Evolutionary conservation across 148 eudicot species (phyloP), one percentile per base, ranked within the genome.

Genomic region (Diospyros kaki): DNA sequence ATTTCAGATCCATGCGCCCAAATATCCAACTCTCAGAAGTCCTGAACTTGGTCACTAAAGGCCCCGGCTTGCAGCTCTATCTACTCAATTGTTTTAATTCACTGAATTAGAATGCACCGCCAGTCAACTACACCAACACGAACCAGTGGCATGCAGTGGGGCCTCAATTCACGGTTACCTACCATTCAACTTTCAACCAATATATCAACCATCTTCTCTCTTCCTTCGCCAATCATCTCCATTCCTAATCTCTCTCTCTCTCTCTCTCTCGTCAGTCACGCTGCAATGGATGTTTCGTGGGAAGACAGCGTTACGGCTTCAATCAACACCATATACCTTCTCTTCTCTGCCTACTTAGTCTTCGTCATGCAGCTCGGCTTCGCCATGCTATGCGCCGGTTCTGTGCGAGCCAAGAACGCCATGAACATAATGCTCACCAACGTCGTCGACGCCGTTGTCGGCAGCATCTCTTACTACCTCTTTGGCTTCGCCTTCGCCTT

Each of bases 371-470:
- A 91, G 76, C 88, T 91, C 17, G 93, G 96, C 6, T 89, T 91
- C 67, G 96, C 96, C 63, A 89, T 91, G 96, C 85, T 91, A 1
- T 91, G 96, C 68, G 96, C 96, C 2, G 94, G 94, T 80, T 89
- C 91, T 0, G 94, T 90, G 58, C 85, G 91, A 51, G 96, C 96
- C 78, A 91, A 91, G 82, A 91, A 91, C 54, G 93, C 96, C 72
- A 77, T 84, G 87, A 91, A 91, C 83, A 91, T 89, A 12, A 81
- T 91, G 89, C 89, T 91, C 63, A 89, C 96, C 15, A 91, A 91
- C 51, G 93, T 91, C 1, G 93, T 91, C 3, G 93, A 91, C 64
- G 96, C 96, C 9, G 93, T 84, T 1, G 90, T 89, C 4, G 96
- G 96, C 13, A 86, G 91, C 80, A 69, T 91, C 66, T 89, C 93